A percentile compares a stretch with the other conserved stretches of the same genome.
Conservation (phyloP, 257 asterid species). For the Przewalskia tangutica region DNA sequence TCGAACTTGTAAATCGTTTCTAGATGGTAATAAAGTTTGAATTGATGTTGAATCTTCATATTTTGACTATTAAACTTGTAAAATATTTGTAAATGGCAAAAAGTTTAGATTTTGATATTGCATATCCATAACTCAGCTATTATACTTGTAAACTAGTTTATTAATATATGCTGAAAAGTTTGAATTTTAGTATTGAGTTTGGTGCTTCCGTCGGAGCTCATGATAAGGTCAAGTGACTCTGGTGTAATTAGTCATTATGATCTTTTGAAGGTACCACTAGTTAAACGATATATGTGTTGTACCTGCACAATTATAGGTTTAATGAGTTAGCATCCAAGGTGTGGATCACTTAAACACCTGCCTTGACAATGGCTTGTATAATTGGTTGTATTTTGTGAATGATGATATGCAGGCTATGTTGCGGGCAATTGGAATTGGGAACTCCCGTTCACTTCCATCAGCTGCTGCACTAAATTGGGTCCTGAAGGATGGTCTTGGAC, state of each 20-base stretch:
- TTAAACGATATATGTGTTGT: not conserved
- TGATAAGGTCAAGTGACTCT: not conserved
- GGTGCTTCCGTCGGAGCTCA: not conserved
- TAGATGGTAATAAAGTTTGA: not conserved
- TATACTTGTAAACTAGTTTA: not conserved
- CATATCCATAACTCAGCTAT: not conserved
- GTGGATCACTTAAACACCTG: not conserved
- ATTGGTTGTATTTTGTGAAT: constrained; percentile 10
- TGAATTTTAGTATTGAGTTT: not conserved
- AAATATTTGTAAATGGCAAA: not conserved
- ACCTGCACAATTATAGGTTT: not conserved
- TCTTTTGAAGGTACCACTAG: not conserved
- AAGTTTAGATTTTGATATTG: not conserved
- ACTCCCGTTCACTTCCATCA: constrained; percentile 74
- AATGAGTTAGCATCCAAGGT: not conserved
- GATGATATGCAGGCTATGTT: constrained; percentile 67
- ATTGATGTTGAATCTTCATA: not conserved
- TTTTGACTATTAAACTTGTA: not conserved
- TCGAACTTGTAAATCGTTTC: not conserved
- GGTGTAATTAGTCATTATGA: not conserved
- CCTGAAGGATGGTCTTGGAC: constrained; percentile 93
- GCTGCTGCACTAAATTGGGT: constrained; percentile 99
- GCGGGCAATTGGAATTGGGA: constrained; percentile 92
- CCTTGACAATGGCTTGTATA: not conserved
- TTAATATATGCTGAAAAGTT: not conserved